phyloP scores from a whole-genome alignment of 2,329 filamentous ascomycete genomes.

The Epichloe gansuensis region DNA sequence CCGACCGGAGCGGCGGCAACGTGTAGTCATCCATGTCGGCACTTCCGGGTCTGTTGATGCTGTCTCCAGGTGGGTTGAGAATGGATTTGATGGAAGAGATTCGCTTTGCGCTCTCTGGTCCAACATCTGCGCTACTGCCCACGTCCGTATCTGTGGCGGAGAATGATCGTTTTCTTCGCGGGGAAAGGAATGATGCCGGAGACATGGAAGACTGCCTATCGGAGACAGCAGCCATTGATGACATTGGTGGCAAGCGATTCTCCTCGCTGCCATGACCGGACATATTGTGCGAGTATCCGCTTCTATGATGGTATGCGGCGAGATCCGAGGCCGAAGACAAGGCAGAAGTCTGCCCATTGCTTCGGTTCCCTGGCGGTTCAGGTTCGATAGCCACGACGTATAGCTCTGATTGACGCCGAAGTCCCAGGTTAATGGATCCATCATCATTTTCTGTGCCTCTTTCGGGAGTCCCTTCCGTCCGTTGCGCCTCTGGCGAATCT shows the following conservation, averaged over 20 bases:
- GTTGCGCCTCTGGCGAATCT: constrained; percentile 28
- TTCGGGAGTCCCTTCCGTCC: constrained; percentile 28
- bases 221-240: constrained; percentile 27
- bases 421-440: constrained; percentile 50
- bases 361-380: constrained; percentile 26
- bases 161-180: constrained; percentile 54
- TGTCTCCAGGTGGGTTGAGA: constrained; percentile 43
- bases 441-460: constrained; percentile 48
- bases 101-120: constrained; percentile 42
- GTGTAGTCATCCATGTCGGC: constrained; percentile 26
- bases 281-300: constrained; percentile 24
- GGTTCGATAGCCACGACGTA: constrained; percentile 32
- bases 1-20: constrained; percentile 30
- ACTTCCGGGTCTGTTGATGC: constrained; percentile 17
- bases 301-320: constrained; percentile 37
- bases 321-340: constrained; percentile 31
- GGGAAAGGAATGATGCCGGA: constrained; percentile 46
- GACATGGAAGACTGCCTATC: constrained; percentile 47
- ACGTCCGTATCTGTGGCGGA: constrained; percentile 44
- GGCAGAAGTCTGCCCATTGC: constrained; percentile 31
- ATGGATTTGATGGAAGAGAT: constrained; percentile 67
- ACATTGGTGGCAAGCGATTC: constrained; percentile 45
- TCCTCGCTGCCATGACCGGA: constrained; percentile 36
- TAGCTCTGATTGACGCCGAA: constrained; percentile 35
- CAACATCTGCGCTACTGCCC: constrained; percentile 22